Conservation (phyloP, 1,139 yeast genomes). For the Kurtzmaniella quercitrusa region DNA sequence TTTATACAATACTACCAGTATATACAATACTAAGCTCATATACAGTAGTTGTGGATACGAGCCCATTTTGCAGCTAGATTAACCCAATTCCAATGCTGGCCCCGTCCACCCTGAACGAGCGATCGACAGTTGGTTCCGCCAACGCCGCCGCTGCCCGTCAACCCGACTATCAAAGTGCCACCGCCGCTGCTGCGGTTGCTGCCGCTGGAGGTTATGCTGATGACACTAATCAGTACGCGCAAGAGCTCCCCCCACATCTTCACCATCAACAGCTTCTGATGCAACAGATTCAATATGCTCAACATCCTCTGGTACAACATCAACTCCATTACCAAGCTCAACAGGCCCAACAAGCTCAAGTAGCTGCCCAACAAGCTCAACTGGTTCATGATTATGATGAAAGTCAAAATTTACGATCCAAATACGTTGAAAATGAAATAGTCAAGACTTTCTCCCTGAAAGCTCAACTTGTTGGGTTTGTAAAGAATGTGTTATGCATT, state of each 20-base stretch:
- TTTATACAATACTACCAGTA: conserved; percentile 8
- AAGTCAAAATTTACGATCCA: conserved; percentile 14
- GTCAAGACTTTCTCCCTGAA: conserved; percentile 43
- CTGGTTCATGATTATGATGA: conserved; percentile 8
- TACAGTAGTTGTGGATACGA: conserved; percentile 9
- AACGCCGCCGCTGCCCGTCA: conserved; percentile 9
- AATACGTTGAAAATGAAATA: conserved; percentile 41
- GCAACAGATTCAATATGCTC: conserved; percentile 8
- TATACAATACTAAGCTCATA: conserved; percentile 9
- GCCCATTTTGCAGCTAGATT: conserved; percentile 2
- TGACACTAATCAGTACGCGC: conserved; percentile 4
- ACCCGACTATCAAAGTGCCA: conserved; percentile 8
- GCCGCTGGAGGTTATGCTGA: conserved; percentile 7
- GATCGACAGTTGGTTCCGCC: conserved; percentile 8
- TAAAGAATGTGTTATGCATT: conserved; percentile 37
- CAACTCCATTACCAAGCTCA: conserved; percentile 5
- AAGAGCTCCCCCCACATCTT: conserved; percentile 2
- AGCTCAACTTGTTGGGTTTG: conserved; percentile 40
- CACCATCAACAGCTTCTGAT: conserved; percentile 7
- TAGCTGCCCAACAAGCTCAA: conserved; percentile 5
- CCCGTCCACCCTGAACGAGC: conserved; percentile 7
- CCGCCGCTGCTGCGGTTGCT: conserved; percentile 7
- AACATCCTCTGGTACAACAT: conserved; percentile 2
- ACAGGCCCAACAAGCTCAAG: conserved; percentile 4
- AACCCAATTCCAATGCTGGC: conserved; percentile 5